Conservation (phyloP, 495 filamentous ascomycete genomes). For the Evansstolkia leycettana region DNA sequence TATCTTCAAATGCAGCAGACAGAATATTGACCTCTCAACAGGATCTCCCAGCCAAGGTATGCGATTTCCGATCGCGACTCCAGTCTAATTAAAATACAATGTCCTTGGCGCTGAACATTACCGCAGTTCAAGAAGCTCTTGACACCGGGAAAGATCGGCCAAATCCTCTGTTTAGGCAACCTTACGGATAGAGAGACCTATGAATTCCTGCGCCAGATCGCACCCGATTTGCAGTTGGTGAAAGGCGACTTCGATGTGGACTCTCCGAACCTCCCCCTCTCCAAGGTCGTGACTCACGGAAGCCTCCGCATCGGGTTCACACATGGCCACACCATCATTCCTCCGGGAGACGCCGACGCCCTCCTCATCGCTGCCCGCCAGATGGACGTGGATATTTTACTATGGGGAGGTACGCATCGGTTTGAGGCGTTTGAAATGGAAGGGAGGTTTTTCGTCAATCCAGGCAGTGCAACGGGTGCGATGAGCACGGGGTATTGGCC, state of each 20-base stretch:
- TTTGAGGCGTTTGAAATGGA: slow-evolving; percentile 99
- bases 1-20: too few species aligned
- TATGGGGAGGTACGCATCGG: slow-evolving; percentile 94
- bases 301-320: slow-evolving; percentile 90
- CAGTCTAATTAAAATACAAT: slow-evolving; percentile 3
- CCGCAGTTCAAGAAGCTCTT: slow-evolving; percentile 94
- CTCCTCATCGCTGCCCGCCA: slow-evolving; percentile 87
- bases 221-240: slow-evolving; percentile 91
- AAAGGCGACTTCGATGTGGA: slow-evolving; percentile 91
- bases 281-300: slow-evolving; percentile 90
- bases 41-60: slow-evolving; percentile 88
- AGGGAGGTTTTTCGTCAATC: slow-evolving; percentile 97
- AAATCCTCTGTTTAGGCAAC: slow-evolving; percentile 95
- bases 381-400: slow-evolving; percentile 91
- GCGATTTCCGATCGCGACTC: slow-evolving; percentile 4
- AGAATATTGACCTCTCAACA: slow-evolving; percentile 12
- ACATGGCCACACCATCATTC: slow-evolving; percentile 91
- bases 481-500: slow-evolving; percentile 60
- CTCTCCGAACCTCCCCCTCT: slow-evolving; percentile 77
- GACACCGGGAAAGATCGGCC: slow-evolving; percentile 92
- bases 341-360: slow-evolving; percentile 79
- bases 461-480: slow-evolving; percentile 86
- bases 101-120: slow-evolving; percentile 2
- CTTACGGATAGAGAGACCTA: slow-evolving; percentile 89
- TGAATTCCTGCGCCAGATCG: slow-evolving; percentile 83